Conservation (phyloP, 176 grass and related monocot species). For the Aegilops umbellulata region DNA sequence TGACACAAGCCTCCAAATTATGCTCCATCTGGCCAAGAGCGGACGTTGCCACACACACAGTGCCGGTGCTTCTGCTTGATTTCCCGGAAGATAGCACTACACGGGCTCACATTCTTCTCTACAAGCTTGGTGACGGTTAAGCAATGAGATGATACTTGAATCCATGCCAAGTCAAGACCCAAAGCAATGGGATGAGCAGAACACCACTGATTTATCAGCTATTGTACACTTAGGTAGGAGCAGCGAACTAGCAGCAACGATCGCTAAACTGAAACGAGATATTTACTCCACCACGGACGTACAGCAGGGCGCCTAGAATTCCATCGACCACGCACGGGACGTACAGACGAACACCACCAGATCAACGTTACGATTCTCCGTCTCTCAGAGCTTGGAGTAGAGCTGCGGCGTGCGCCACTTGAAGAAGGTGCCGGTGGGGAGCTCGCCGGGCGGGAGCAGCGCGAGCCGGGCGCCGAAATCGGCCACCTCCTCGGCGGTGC, state of each 20-base stretch:
- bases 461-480: conserved; percentile 43
- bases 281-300: neutral
- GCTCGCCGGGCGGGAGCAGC: conserved; percentile 47
- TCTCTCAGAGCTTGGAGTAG: conserved; percentile 65
- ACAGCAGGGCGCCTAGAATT: neutral
- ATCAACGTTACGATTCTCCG: neutral
- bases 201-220: too few relatives aligned
- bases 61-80: too few relatives aligned
- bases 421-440: conserved; percentile 78
- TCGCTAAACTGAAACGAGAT: neutral
- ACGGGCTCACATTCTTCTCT: too few relatives aligned
- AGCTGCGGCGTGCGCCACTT: conserved; percentile 63
- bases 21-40: too few relatives aligned
- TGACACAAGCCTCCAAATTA: too few relatives aligned
- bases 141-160: too few relatives aligned
- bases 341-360: neutral
- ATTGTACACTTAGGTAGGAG: neutral
- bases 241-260: neutral
- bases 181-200: too few relatives aligned
- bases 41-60: too few relatives aligned
- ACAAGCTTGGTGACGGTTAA: too few relatives aligned
- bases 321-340: neutral
- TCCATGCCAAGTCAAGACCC: too few relatives aligned
- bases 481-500: conserved; percentile 65
- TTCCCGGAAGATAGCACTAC: too few relatives aligned